Percentiles rank a stretch among this genome's conserved stretches.
phyloP scores from a whole-genome alignment of 1,139 yeast genomes.

The Kurtzmaniella quercitrusa region DNA sequence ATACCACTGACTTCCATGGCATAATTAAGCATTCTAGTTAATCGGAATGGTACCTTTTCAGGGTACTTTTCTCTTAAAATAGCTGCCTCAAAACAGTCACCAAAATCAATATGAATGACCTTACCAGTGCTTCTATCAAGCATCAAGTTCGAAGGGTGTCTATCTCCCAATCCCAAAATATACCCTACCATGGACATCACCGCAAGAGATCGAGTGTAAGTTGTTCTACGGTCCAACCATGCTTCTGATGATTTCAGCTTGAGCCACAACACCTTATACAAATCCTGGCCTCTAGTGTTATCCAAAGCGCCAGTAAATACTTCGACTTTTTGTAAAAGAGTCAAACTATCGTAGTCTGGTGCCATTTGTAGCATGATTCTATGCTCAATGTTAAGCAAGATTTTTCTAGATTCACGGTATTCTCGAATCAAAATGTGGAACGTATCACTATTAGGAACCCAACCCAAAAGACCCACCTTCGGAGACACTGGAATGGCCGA shows the following conservation, averaged over 20 bases:
- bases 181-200: slow-evolving; percentile 99
- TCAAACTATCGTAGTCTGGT: slow-evolving; percentile 89
- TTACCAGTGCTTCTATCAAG: slow-evolving; percentile 91
- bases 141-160: slow-evolving; percentile 97
- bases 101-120: slow-evolving; percentile 95
- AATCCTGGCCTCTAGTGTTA: slow-evolving; percentile 93
- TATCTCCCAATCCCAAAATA: slow-evolving; percentile 91
- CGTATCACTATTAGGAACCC: slow-evolving; percentile 98
- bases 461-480: slow-evolving; percentile 91
- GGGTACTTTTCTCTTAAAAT: slow-evolving; percentile 94
- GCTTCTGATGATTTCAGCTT: slow-evolving; percentile 95
- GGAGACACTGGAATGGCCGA: slow-evolving; percentile 96
- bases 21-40: slow-evolving; percentile 93
- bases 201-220: slow-evolving; percentile 91
- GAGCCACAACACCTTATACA: slow-evolving; percentile 93
- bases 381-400: slow-evolving; percentile 86
- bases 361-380: slow-evolving; percentile 98
- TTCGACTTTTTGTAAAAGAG: slow-evolving; percentile 88
- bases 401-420: slow-evolving; percentile 87
- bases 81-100: slow-evolving; percentile 99
- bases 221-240: slow-evolving; percentile 95
- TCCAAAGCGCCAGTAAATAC: slow-evolving; percentile 95
- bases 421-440: slow-evolving; percentile 91
- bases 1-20: slow-evolving; percentile 99
- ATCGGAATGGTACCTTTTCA: slow-evolving; percentile 94